Evolutionary conservation across 2,329 filamentous ascomycete species (phyloP).

Genomic region (Paecilomyces fulvus): DNA sequence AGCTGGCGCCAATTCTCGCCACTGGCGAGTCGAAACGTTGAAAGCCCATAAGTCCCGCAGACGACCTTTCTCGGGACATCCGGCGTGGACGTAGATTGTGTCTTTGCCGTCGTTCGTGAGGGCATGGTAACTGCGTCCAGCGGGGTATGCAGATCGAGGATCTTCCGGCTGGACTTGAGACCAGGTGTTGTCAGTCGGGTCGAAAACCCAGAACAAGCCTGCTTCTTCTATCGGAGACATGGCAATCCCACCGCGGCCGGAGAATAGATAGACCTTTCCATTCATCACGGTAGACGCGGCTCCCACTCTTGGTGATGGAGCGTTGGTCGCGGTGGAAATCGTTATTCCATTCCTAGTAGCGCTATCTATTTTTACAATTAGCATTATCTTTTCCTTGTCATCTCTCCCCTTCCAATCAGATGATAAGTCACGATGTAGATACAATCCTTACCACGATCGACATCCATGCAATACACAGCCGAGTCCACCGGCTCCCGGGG

Average conservation of each 20-base stretch:
- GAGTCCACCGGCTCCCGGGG: slow-evolving; percentile 64
- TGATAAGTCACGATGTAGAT: not conserved
- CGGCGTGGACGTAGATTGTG: slow-evolving; percentile 68
- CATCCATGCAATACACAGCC: slow-evolving; percentile 56
- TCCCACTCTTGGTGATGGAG: slow-evolving; percentile 61
- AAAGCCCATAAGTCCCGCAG: slow-evolving; percentile 72
- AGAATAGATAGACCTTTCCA: slow-evolving; percentile 69
- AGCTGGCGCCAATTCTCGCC: slow-evolving; percentile 60
- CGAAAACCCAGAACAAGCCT: slow-evolving; percentile 69
- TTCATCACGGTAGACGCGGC: slow-evolving; percentile 62
- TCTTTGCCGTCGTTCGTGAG: slow-evolving; percentile 54
- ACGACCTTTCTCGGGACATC: slow-evolving; percentile 56
- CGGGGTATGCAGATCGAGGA: slow-evolving; percentile 43
- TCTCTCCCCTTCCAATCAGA: not conserved
- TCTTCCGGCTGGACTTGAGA: slow-evolving; percentile 50
- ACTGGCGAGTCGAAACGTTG: slow-evolving; percentile 53
- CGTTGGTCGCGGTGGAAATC: slow-evolving; percentile 21
- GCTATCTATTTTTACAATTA: not conserved
- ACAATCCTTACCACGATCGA: slow-evolving; percentile 29
- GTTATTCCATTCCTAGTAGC: not conserved
- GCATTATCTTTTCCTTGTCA: too few species aligned
- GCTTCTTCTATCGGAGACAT: slow-evolving; percentile 65
- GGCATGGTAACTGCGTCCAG: slow-evolving; percentile 63
- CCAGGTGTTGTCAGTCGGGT: slow-evolving; percentile 59
- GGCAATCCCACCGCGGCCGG: slow-evolving; percentile 62